These are phyloP conservation scores for Trichosporon asahii DNA, from an alignment of 1,284 basidiomycete species.

Conservation along the genomic window DNA sequence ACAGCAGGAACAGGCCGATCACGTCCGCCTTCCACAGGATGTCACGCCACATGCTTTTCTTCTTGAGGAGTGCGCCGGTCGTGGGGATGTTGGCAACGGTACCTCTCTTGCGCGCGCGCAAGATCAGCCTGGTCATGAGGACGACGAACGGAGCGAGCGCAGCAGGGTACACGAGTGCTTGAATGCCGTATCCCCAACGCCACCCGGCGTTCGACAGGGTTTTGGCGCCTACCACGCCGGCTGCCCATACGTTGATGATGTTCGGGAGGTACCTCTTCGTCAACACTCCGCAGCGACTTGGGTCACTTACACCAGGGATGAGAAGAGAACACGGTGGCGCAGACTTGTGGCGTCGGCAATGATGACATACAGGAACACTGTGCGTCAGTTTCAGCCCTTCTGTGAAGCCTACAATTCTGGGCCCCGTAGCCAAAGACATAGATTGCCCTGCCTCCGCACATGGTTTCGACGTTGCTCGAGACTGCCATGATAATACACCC, in stretches of 20 bases:
- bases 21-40: slow-evolving; percentile 51
- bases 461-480: slow-evolving; percentile 30
- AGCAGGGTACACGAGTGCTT: slow-evolving; percentile 22
- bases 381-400: slow-evolving; percentile 2
- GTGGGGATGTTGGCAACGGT: slow-evolving; percentile 35
- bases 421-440: slow-evolving; percentile 35
- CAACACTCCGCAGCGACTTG: slow-evolving; percentile 53
- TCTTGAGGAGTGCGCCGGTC: slow-evolving; percentile 25
- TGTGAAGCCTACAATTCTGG: slow-evolving; percentile 22
- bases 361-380: slow-evolving; percentile 22
- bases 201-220: slow-evolving; percentile 14
- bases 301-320: slow-evolving; percentile 54
- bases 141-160: slow-evolving; percentile 31
- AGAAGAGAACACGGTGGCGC: slow-evolving; percentile 65
- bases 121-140: slow-evolving; percentile 45
- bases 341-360: slow-evolving; percentile 68
- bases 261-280: slow-evolving; percentile 58
- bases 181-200: slow-evolving; percentile 60
- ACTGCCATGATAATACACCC: slow-evolving; percentile 42
- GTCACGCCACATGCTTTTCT: slow-evolving; percentile 19
- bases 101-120: slow-evolving; percentile 38
- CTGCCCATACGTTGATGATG: slow-evolving; percentile 48
- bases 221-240: slow-evolving; percentile 50
- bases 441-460: slow-evolving; percentile 41
- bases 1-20: slow-evolving; percentile 47